These are phyloP conservation scores for Neonothopanus nambi DNA, from an alignment of 1,284 basidiomycete species.

Conservation along the genomic window DNA sequence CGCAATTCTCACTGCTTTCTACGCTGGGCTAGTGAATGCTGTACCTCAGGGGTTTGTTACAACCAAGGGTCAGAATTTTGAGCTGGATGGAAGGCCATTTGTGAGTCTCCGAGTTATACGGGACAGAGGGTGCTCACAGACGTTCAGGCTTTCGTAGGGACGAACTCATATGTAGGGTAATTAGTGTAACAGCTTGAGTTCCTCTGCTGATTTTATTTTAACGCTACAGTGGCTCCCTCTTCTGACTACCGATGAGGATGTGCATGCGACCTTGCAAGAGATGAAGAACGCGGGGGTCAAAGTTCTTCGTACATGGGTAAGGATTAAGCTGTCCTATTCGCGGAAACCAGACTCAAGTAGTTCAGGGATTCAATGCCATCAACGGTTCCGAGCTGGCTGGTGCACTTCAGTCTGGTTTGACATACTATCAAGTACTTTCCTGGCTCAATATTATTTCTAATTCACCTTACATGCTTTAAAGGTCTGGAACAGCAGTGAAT, in stretches of 20 bases:
- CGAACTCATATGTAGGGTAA: slow-evolving; percentile 37
- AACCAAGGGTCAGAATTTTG: slow-evolving; percentile 41
- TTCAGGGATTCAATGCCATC: slow-evolving; percentile 50
- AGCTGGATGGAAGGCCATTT: slow-evolving; percentile 48
- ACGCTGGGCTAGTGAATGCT: not conserved
- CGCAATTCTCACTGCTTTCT: slow-evolving; percentile 9
- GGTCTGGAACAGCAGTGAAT: slow-evolving; percentile 52
- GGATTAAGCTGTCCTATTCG: not conserved
- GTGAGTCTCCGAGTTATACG: slow-evolving; percentile 27
- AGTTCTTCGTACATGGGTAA: slow-evolving; percentile 41
- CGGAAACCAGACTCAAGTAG: not conserved
- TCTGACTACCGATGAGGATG: slow-evolving; percentile 34
- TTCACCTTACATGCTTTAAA: slow-evolving; percentile 15
- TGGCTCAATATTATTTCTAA: not conserved
- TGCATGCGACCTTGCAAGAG: slow-evolving; percentile 36
- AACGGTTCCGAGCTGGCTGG: slow-evolving; percentile 44
- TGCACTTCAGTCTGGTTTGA: slow-evolving; percentile 43
- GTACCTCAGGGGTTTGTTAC: slow-evolving; percentile 40
- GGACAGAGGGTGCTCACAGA: not conserved
- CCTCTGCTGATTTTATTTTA: not conserved
- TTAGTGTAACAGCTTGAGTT: not conserved
- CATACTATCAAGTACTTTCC: slow-evolving; percentile 49
- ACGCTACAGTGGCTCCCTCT: slow-evolving; percentile 40
- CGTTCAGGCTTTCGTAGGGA: slow-evolving; percentile 37
- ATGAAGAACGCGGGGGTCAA: slow-evolving; percentile 38